Percentiles rank a stretch among this genome's conserved stretches.
These are phyloP conservation scores for Hyaloraphidium curvatum DNA, from an alignment of 192 early-diverging fungal genomes.

Conservation along the genomic window DNA sequence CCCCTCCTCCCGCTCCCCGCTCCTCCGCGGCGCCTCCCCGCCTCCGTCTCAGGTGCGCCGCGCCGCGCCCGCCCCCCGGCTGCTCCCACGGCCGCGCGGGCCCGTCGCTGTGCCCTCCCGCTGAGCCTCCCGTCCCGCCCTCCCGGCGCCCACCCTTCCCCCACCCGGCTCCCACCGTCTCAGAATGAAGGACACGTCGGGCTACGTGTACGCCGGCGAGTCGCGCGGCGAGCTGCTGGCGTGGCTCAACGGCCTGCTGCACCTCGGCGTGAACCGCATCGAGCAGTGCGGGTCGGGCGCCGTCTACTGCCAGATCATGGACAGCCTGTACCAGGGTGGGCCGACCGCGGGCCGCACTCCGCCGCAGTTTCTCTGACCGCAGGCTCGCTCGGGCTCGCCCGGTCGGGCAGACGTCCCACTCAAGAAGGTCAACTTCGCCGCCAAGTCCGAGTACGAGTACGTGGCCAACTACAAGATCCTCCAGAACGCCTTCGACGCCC, in stretches of 20 bases:
- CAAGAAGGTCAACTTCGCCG: constrained; percentile 77
- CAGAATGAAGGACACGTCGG: background rate
- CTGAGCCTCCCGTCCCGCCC: background rate
- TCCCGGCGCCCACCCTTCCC: background rate
- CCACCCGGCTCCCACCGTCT: background rate
- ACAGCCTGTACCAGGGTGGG: constrained; percentile 41
- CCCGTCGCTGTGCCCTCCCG: background rate
- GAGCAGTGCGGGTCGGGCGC: constrained; percentile 91
- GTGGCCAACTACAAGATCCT: constrained; percentile 89
- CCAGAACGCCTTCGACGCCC: constrained; percentile 65
- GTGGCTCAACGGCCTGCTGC: constrained; percentile 88
- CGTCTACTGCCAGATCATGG: constrained; percentile 57
- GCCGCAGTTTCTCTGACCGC: constrained; percentile 1
- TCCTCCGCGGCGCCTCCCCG: no score
- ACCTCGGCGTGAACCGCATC: constrained; percentile 76
- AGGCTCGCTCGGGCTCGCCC: background rate
- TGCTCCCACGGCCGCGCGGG: no score
- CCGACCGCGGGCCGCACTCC: background rate
- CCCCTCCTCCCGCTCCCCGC: no score
- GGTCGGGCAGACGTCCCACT: constrained; percentile 47
- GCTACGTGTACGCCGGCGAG: constrained; percentile 23
- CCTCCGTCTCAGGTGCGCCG: no score
- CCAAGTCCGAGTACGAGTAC: constrained; percentile 94
- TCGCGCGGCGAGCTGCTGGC: constrained; percentile 76
- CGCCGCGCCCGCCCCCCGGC: no score